Evolutionary conservation across 441 rosid genomes (phyloP), one percentile per base, ranked within the genome.

Genomic region (Gossypium gossypioides): DNA sequence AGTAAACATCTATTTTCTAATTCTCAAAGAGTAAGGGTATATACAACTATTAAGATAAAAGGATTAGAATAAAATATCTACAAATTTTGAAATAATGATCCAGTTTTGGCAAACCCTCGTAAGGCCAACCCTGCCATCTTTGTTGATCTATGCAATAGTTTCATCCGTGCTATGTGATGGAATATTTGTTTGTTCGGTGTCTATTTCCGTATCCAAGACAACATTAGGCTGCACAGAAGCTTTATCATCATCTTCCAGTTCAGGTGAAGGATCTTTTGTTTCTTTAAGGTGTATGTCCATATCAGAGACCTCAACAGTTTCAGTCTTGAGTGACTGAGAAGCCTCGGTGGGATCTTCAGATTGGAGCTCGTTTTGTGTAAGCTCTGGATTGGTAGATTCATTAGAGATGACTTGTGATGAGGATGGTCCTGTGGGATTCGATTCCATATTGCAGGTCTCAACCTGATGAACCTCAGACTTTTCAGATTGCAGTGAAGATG

Each of bases 221-320:
- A 54, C 34, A 62, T 16, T 50, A 57, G 54, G 54, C 57, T 51
- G 61, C 56, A 40, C 19, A 21, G 34, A 19, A 57, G 62, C 76
- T 63, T 60, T 76, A 18, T 25, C 15, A 37, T 37, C 50, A 62
- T 18, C 25, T 37, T 62, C 50, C 68, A 18, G 12, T 34, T 34
- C 50, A 1, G 34, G 54, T 40, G 63, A 56, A 56, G 60, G 16
- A 10, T 24, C 70, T 76, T 71, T 61, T 32, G 54, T 68, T 18
- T 34, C 78, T 54, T 67, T 67, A 62, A 34, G 74, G 18, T 60
- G 74, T 21, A 19, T 75, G 73, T 76, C 79, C 60, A 65, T 54
- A 21, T 65, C 66, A 44, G 58, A 18, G 32, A 57, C 50, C 3
- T 32, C 52, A 1, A 60, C 34, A 64, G n/a, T 70, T 29, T 42